Percentiles rank a stretch among this genome's conserved stretches.
phyloP scores from a whole-genome alignment of 768 basidiomycete species.

The Pilatotrama ljubarskyi region DNA sequence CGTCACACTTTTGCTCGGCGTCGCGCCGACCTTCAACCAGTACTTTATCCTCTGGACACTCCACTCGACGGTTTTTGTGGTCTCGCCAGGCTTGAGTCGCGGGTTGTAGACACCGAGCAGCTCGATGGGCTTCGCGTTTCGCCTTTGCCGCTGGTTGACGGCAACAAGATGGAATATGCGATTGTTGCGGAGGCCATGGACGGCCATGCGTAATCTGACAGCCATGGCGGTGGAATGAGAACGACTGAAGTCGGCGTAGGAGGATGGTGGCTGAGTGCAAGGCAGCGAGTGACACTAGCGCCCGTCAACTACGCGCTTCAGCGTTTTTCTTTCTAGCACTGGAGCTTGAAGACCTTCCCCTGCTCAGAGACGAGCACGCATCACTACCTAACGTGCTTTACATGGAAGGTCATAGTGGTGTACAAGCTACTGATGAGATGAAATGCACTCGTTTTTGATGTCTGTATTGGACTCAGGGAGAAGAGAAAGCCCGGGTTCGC shows the following conservation, averaged over 20 bases:
- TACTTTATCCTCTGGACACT: conserved; percentile 87
- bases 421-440: no score
- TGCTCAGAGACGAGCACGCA: no score
- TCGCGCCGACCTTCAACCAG: conserved; percentile 85
- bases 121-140: conserved; percentile 87
- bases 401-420: no score
- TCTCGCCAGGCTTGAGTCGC: conserved; percentile 47
- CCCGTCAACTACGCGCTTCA: not conserved
- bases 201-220: conserved; percentile 80
- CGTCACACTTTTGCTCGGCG: conserved; percentile 76
- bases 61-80: conserved; percentile 82
- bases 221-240: conserved; percentile 52
- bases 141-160: conserved; percentile 64
- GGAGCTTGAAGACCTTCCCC: no score
- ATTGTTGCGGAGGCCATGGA: conserved; percentile 75
- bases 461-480: no score
- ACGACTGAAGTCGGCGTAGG: not conserved
- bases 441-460: no score
- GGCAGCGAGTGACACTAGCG: not conserved
- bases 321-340: no score
- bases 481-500: no score
- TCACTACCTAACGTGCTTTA: no score
- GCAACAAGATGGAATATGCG: conserved; percentile 87
- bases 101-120: conserved; percentile 85
- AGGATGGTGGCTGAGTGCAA: conserved; percentile 1